Percentiles rank a stretch among this genome's conserved stretches.
These are phyloP conservation scores for Tremellales sp. DNA, from an alignment of 1,284 basidiomycete genomes.

Conservation along the genomic window DNA sequence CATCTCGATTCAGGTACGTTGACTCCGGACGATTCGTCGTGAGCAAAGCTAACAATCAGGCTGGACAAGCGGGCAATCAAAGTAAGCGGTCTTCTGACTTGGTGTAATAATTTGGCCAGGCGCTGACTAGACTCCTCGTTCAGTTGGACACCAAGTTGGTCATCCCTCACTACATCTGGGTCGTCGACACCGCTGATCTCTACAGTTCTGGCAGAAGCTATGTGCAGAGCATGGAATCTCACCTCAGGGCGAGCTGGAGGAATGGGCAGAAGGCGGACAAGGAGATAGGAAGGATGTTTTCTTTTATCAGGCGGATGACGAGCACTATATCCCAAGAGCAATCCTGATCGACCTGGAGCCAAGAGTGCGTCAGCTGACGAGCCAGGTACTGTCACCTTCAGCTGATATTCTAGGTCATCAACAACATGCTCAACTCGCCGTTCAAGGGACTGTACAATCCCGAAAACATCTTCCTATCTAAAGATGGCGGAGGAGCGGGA, in stretches of 20 bases:
- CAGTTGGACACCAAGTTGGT: conserved; percentile 40
- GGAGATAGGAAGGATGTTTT: conserved; percentile 98
- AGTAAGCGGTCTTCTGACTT: conserved; percentile 54
- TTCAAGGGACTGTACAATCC: conserved; percentile 95
- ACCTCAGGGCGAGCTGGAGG: conserved; percentile 86
- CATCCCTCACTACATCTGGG: not conserved
- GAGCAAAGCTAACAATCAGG: conserved; percentile 49
- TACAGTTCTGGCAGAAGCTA: conserved; percentile 82
- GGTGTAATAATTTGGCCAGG: conserved; percentile 9
- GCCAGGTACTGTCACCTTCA: not conserved
- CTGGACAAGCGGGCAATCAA: conserved; percentile 96
- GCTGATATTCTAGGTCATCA: conserved; percentile 69
- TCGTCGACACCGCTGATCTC: not conserved
- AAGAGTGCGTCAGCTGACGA: conserved; percentile 59
- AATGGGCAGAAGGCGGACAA: conserved; percentile 77
- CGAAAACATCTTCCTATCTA: conserved; percentile 93
- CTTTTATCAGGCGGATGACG: conserved; percentile 99
- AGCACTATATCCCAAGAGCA: conserved; percentile 96
- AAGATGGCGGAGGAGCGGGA: conserved; percentile 95
- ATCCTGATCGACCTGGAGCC: conserved; percentile 98
- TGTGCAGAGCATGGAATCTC: conserved; percentile 96
- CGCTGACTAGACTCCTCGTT: not conserved
- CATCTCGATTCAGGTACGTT: conserved; percentile 47
- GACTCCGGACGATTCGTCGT: not conserved
- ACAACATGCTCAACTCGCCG: conserved; percentile 86